Base-by-base conservation (phyloP, 345 rosid genomes). In the Citrus sp. region DNA sequence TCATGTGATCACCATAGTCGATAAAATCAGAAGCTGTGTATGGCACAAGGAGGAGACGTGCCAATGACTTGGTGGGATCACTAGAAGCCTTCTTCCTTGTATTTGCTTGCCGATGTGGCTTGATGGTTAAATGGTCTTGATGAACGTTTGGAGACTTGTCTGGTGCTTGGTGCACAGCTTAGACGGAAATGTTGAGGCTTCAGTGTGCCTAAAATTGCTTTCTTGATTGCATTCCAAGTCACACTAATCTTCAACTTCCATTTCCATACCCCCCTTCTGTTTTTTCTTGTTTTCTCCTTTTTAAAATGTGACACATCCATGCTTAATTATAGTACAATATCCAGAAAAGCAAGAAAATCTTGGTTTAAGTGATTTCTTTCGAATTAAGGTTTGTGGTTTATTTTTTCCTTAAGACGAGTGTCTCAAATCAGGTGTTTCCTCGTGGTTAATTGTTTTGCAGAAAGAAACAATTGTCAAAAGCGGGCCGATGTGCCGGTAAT, bases 1-100 rank as follows among this genome's bases (percentile, higher is more conserved):
- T 91, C 92, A 89, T 89, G 40, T 80, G 63, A 74, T 91, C 86
- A 0, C 91, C 94, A 9, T 78, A 55, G 83, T 91, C 92, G 6
- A 89, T 38, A 54, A 91, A 89, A 88, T 89, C 87, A 0, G 83
- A 59, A 1, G 92, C 87, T 32, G 86, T 78, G 38, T 82, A 82
- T 0, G 90, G 91, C 79, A 81, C 80, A 70, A 74, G 81, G 46
- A 91, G 84, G 27, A 91, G 87, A 51, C 56, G 42, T 27, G 81
- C 89, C 3, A 89, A 82, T 0, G 91, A 76, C 59, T 83, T 87
- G 68, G 74, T 78, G 18, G 88, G 68, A n/a, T 77, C 80, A 34
- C 65, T 59, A 7, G 86, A 3, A 34, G 42, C 24, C 42, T 76
- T 81, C 12, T 76, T 86, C 83, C 81, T 67, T 30, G 78, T 65